Evolutionary conservation across 2,329 filamentous ascomycete genomes (phyloP).

Genomic region (Penicillium sp.): DNA sequence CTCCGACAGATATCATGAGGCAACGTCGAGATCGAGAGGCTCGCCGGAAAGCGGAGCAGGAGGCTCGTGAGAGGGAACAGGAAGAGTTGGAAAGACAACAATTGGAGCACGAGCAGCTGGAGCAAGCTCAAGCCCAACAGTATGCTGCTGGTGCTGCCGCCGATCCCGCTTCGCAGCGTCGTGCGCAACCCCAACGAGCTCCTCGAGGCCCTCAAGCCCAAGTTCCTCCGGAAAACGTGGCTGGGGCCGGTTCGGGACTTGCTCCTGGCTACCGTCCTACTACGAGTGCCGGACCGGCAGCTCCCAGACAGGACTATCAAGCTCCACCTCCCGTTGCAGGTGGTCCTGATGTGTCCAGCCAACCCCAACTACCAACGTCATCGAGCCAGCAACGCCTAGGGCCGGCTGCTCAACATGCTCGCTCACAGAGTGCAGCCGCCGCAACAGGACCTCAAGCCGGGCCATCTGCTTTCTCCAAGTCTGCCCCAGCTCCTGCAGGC

Average conservation of each 20-base stretch:
- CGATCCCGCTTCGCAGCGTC: conserved; percentile 37
- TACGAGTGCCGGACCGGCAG: conserved; percentile 17
- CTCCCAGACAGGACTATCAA: conserved; percentile 27
- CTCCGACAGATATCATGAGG: conserved; percentile 90
- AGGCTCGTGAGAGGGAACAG: conserved; percentile 60
- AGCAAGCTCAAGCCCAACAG: conserved; percentile 33
- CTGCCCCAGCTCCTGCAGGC: conserved; percentile 33
- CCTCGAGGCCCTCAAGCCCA: conserved; percentile 18
- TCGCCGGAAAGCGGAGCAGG: conserved; percentile 67
- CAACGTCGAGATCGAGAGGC: conserved; percentile 78
- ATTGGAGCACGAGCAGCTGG: conserved; percentile 43
- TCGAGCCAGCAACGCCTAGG: conserved; percentile 26
- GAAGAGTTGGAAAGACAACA: conserved; percentile 55
- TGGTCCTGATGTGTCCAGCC: conserved; percentile 14
- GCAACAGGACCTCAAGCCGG: conserved; percentile 22
- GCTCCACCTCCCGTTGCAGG: conserved; percentile 4
- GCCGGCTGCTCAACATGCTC: conserved; percentile 33
- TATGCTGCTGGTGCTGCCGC: conserved; percentile 52
- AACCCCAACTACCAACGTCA: conserved; percentile 22
- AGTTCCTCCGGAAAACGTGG: conserved; percentile 20
- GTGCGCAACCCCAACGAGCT: conserved; percentile 21
- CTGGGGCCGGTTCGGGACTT: conserved; percentile 16
- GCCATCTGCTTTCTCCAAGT: conserved; percentile 28
- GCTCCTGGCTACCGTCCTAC: conserved; percentile 20
- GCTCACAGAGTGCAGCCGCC: conserved; percentile 27